phyloP scores from a whole-genome alignment of 192 early-diverging fungal species.

The Phlyctochytrium arcticum region DNA sequence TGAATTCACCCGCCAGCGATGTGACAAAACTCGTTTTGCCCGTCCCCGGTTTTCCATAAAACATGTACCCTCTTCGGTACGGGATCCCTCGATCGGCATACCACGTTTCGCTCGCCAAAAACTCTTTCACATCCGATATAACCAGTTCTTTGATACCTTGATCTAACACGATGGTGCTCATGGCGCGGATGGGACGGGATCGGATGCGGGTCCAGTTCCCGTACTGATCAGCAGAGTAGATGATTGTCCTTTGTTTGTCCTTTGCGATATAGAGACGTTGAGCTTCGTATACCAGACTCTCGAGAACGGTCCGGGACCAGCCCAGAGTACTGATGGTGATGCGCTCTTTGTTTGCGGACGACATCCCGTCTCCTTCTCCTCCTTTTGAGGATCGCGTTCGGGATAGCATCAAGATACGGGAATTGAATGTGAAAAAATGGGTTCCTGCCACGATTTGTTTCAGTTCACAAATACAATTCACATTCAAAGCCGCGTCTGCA shows the following conservation, averaged over 20 bases:
- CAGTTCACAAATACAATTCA: too few relatives aligned
- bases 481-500: background rate
- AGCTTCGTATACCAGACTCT: slow-evolving; percentile 51
- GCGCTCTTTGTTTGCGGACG: slow-evolving; percentile 33
- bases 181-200: slow-evolving; percentile 45
- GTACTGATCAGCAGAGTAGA: slow-evolving; percentile 66
- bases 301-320: slow-evolving; percentile 43
- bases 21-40: slow-evolving; percentile 67
- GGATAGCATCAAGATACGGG: slow-evolving; percentile 46
- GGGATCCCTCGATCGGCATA: slow-evolving; percentile 56
- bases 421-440: slow-evolving; percentile 52
- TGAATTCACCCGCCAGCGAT: slow-evolving; percentile 68
- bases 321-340: slow-evolving; percentile 57
- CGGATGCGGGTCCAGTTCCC: slow-evolving; percentile 59
- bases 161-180: slow-evolving; percentile 39
- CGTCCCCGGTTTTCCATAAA: slow-evolving; percentile 70
- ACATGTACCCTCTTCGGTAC: slow-evolving; percentile 60
- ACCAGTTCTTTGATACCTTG: slow-evolving; percentile 21
- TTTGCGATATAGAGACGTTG: slow-evolving; percentile 53
- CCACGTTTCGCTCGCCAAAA: slow-evolving; percentile 42
- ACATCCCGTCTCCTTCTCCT: slow-evolving; percentile 22
- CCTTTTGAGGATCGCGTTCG: slow-evolving; percentile 32
- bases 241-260: slow-evolving; percentile 57
- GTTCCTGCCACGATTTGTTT: slow-evolving; percentile 31
- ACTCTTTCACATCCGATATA: slow-evolving; percentile 37